A percentile compares a stretch with the other conserved stretches of the same genome.
These are phyloP conservation scores for Lactifluus piperatus DNA, from an alignment of 768 basidiomycete species.

Conservation along the genomic window DNA sequence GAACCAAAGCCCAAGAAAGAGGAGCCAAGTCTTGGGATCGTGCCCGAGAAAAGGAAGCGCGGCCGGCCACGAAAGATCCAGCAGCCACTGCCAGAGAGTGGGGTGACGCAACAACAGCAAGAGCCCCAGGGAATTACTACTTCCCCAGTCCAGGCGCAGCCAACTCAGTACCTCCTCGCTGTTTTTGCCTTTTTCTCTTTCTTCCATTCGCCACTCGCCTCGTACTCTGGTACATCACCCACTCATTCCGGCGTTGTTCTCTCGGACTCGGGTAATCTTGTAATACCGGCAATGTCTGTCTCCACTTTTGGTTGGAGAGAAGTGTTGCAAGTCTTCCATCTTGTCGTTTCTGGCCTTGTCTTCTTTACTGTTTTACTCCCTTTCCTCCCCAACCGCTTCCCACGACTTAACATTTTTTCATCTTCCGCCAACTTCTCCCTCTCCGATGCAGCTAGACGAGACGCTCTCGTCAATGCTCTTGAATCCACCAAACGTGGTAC, in stretches of 20 bases:
- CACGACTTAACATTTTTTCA: neutral
- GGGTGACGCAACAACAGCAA: conserved; percentile 19
- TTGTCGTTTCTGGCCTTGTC: conserved; percentile 55
- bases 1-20: conserved; percentile 38
- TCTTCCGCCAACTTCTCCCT: conserved; percentile 1
- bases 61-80: conserved; percentile 73
- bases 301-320: conserved; percentile 41
- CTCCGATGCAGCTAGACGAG: conserved; percentile 19
- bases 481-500: conserved; percentile 28
- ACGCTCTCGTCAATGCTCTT: conserved; percentile 29
- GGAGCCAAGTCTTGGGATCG: conserved; percentile 25
- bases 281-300: conserved; percentile 14
- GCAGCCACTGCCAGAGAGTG: conserved; percentile 34
- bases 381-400: conserved; percentile 31
- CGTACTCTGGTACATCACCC: conserved; percentile 31
- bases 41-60: conserved; percentile 74
- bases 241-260: conserved; percentile 54
- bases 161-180: conserved; percentile 64
- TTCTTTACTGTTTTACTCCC: conserved; percentile 47
- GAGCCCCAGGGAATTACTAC: conserved; percentile 15
- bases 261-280: conserved; percentile 27
- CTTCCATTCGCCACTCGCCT: conserved; percentile 65
- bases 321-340: conserved; percentile 53
- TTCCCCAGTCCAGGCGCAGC: conserved; percentile 16
- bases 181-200: conserved; percentile 81